phyloP scores from a whole-genome alignment of 1,139 yeast species.

The Debaryomyces nepalensis region DNA sequence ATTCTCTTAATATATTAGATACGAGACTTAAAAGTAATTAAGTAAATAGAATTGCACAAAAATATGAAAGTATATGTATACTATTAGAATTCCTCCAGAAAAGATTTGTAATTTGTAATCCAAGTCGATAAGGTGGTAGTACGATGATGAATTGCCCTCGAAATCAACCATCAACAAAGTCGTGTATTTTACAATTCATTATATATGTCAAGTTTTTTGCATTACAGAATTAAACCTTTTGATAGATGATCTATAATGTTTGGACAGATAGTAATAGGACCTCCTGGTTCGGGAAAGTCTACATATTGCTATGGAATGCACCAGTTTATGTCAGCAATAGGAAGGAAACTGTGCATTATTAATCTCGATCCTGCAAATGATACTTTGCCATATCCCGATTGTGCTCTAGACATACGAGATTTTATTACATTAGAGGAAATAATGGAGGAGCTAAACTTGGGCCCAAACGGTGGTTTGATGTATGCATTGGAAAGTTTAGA shows the following conservation, averaged over 20 bases:
- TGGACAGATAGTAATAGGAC: conserved; percentile 95
- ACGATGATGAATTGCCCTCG: conserved; percentile 10
- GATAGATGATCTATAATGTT: conserved; percentile 53
- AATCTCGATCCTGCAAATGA: conserved; percentile 98
- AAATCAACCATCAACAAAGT: conserved; percentile 8
- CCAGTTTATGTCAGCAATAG: conserved; percentile 92
- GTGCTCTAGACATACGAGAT: conserved; percentile 87
- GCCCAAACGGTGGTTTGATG: conserved; percentile 96
- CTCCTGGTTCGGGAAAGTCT: conserved; percentile 97
- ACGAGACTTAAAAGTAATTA: neutral
- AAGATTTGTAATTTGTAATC: neutral
- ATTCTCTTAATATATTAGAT: neutral
- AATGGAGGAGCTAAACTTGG: conserved; percentile 78
- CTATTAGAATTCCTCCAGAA: neutral
- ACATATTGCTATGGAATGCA: conserved; percentile 92
- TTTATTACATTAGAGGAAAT: conserved; percentile 85
- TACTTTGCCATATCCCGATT: conserved; percentile 68
- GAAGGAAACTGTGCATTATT: conserved; percentile 79
- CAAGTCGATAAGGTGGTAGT: neutral
- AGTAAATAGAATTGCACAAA: conserved; percentile 1
- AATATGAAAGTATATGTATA: neutral
- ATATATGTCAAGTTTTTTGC: neutral
- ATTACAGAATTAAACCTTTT: conserved; percentile 5
- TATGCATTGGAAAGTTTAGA: conserved; percentile 77
- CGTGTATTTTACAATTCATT: conserved; percentile 6